Evolutionary conservation across 2,329 filamentous ascomycete genomes (phyloP), one percentile per base, ranked within the genome.

Genomic region (Incumbomyces lentus): DNA sequence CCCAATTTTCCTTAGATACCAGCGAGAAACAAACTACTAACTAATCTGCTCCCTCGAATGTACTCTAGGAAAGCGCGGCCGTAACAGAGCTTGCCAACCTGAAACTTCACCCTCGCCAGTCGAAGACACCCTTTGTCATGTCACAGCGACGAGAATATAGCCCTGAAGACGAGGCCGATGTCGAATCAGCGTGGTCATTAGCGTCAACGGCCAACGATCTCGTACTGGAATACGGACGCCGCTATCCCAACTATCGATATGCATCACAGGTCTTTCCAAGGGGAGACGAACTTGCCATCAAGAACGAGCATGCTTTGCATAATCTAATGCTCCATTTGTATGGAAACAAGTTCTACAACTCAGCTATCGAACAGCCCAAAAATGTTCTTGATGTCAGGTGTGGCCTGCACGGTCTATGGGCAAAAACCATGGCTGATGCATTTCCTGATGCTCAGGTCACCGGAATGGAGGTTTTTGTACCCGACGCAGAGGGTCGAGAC

Each of bases 391-490:
- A 64, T 46, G 48, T 64, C 35, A 60, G 62, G 13, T 62, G 60
- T 12, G 62, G 42, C 12, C 6, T 60, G 1, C 49, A 51, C 16
- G 62, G 62, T 12, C 53, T 61, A 17, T 65, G 62, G 62, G 59
- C 61, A 18, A 56, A 59, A 30, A 56, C 57, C 35, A 53, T 63
- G 26, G 62, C 62, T 38, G 62, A 65, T 43, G 49, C 49, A 34
- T 57, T 55, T 44, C 59, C 59, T 11, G 50, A 61, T 10, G 58
- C 62, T 6, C 53, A 63, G 44, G 59, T 68, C 8, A 48, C 54
- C 46, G 66, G 61, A 36, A 65, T 61, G 18, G 66, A 69, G 48
- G 58, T 66, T 8, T 63, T 63, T 4, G 60, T 55, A 14, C 58
- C 61, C 4, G 55, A 58, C 13, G 43, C 46, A n/a, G 30, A 54